Base-by-base conservation (phyloP, 306 rosid genomes). In the Fragaria iinumae region DNA sequence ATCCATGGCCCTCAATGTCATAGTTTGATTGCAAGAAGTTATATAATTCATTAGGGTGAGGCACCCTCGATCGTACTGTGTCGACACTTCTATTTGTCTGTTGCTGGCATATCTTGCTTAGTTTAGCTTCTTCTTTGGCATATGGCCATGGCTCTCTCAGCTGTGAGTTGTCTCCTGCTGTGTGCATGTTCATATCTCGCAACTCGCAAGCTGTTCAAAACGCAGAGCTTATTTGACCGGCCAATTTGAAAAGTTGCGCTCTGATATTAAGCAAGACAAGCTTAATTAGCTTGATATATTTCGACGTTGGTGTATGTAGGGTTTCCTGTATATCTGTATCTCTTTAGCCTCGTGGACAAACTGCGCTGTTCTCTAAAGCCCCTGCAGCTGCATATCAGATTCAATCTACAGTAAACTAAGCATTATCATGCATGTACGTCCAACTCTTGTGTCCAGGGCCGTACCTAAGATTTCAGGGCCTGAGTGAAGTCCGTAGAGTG, bases 111-210 rank as follows among this genome's bases (percentile, higher is more conserved):
- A 57, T 57, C 14, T 23, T 55, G 8, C 38, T 60, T 60, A 4
- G 38, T 13, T 62, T 62, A 16, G 43, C 44, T 32, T 32, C 76
- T 55, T 70, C 57, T 21, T 72, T 75, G 62, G 68, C 71, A 49
- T 39, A 43, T 39, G 69, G 81, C 86, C 39, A 86, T 88, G 63
- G 10, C 55, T 17, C 67, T 87, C 47, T 41, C 50, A 11, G 63
- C 18, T 73, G 47, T 84, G 87, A 84, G 81, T 83, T 82, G 27
- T 70, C 79, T 74, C 65, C 74, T 67, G 77, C 41, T 64, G 71
- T 50, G 57, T 80, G 49, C 75, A 17, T 64, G 25, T 41, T 5
- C 39, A 47, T 43, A 2, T 52, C n/a, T 25, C 23, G 49, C 14
- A 56, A 56, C n/a, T 25, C 23, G 50, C 32, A 55, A 55, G 62